A percentile compares a stretch with the other conserved stretches of the same genome.
These are phyloP conservation scores for Diaporthe nobilis DNA, from an alignment of 2,329 filamentous ascomycete genomes.

Conservation along the genomic window DNA sequence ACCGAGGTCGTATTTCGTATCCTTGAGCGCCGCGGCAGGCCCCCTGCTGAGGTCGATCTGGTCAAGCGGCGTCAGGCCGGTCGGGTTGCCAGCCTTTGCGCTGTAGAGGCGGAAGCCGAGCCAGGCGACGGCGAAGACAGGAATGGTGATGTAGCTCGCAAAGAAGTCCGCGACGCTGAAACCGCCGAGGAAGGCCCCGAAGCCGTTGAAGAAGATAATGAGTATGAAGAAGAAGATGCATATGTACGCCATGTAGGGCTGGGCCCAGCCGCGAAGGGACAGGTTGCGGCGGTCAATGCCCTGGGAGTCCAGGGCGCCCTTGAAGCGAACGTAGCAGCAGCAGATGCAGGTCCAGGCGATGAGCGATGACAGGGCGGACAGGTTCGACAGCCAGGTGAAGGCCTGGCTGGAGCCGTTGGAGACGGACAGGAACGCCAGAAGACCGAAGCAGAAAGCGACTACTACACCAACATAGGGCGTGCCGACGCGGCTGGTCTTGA, in stretches of 20 bases:
- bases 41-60: conserved; percentile 40
- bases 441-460: conserved; percentile 58
- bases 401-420: conserved; percentile 59
- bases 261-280: conserved; percentile 48
- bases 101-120: conserved; percentile 53
- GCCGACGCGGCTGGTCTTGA: conserved; percentile 63
- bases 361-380: conserved; percentile 60
- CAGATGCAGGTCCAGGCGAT: conserved; percentile 53
- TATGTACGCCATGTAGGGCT: conserved; percentile 58
- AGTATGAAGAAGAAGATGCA: conserved; percentile 58
- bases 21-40: conserved; percentile 35
- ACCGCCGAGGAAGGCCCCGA: conserved; percentile 57
- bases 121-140: conserved; percentile 52
- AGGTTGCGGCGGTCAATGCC: conserved; percentile 52
- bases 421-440: conserved; percentile 64
- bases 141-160: conserved; percentile 53
- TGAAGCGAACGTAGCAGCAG: conserved; percentile 50
- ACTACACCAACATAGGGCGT: conserved; percentile 64
- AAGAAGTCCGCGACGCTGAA: conserved; percentile 58
- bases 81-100: conserved; percentile 22
- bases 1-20: conserved; percentile 39
- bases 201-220: conserved; percentile 61
- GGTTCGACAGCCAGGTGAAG: conserved; percentile 69
- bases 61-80: conserved; percentile 35
- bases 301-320: conserved; percentile 56